Base-by-base conservation (phyloP, 495 filamentous ascomycete species). In the Xylaria venustula region DNA sequence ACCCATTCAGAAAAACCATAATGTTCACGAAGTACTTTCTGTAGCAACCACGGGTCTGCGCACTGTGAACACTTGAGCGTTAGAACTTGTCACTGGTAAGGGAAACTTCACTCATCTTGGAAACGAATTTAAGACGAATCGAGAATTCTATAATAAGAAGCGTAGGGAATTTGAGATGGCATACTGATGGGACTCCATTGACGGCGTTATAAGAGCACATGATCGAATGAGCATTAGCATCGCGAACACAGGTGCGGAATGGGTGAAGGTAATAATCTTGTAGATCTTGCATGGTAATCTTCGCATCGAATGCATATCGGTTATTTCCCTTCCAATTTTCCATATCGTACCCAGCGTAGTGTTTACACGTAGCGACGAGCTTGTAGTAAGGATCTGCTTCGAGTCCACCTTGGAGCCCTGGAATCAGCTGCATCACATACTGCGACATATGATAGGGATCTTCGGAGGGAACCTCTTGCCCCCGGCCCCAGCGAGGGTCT, bases 141-240 rank as follows among this genome's bases (percentile, higher is more conserved):
- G 5, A 34, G 30, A 5, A 34, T 5, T 5, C 30, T 11, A 5
- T 11, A 40, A 12, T 3, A 11, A 9, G 7, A 40, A 40, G 15
- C 7, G 3, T 8, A 12, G 37, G 6, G 14, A 40, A 40, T 5
- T 11, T 34, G 11, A 11, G 5, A 11, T 34, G 37, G 37, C 37
- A 15, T 40, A 40, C 37, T 12, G 78, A 77, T 1, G 85, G 85
- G 1, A 85, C 78, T 0, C 85, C 85, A 50, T 87, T 86, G 20
- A 87, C 81, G 0, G 83, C 73, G 64, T 86, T 87, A 64, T 87
- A 87, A 4, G 80, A 82, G 49, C 83, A 85, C 85, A 87, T 86
- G 20, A 85, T 71, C 41, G 80, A 82, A 50, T 79, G 73, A 5
- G 81, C 84, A 45, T 82, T 81, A 3, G 83, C 81, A 66, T 86